These are phyloP conservation scores for Psilocybe sp. DNA, from an alignment of 768 basidiomycete species.

Conservation along the genomic window DNA sequence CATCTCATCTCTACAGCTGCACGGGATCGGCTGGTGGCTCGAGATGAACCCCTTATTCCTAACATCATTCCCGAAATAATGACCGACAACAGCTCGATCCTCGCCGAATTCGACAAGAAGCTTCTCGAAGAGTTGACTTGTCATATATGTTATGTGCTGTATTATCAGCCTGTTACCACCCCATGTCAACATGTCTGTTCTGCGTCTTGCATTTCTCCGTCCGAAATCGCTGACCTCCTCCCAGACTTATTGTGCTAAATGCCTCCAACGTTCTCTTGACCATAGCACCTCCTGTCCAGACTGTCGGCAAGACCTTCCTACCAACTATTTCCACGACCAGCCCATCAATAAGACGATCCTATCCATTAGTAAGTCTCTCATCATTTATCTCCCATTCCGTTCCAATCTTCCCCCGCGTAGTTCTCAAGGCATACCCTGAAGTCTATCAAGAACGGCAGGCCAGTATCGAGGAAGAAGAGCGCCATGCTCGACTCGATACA, in stretches of 20 bases:
- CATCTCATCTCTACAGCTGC: background rate
- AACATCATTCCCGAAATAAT: slow-evolving; percentile 14
- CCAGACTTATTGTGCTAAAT: slow-evolving; percentile 88
- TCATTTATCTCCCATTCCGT: background rate
- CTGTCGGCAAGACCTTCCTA: slow-evolving; percentile 78
- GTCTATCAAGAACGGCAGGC: slow-evolving; percentile 61
- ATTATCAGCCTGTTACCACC: slow-evolving; percentile 87
- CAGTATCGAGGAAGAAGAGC: slow-evolving; percentile 72
- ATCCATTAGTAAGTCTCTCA: slow-evolving; percentile 55
- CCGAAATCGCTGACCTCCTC: slow-evolving; percentile 12
- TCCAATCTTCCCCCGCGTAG: slow-evolving; percentile 28
- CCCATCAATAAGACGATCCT: slow-evolving; percentile 69
- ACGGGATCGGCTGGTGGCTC: slow-evolving; percentile 26
- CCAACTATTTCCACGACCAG: slow-evolving; percentile 79
- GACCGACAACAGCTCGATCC: slow-evolving; percentile 20
- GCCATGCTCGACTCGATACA: slow-evolving; percentile 75
- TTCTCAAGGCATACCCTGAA: slow-evolving; percentile 66
- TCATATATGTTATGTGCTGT: slow-evolving; percentile 85
- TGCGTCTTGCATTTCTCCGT: slow-evolving; percentile 6
- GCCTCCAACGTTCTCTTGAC: slow-evolving; percentile 88
- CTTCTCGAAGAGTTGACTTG: slow-evolving; percentile 75
- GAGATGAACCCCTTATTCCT: slow-evolving; percentile 29
- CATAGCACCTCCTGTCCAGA: slow-evolving; percentile 81
- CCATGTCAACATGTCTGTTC: slow-evolving; percentile 88
- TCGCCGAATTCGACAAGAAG: slow-evolving; percentile 53